phyloP scores from a whole-genome alignment of 2,329 filamentous ascomycete species.

The Neopestalotiopsis clavispora region DNA sequence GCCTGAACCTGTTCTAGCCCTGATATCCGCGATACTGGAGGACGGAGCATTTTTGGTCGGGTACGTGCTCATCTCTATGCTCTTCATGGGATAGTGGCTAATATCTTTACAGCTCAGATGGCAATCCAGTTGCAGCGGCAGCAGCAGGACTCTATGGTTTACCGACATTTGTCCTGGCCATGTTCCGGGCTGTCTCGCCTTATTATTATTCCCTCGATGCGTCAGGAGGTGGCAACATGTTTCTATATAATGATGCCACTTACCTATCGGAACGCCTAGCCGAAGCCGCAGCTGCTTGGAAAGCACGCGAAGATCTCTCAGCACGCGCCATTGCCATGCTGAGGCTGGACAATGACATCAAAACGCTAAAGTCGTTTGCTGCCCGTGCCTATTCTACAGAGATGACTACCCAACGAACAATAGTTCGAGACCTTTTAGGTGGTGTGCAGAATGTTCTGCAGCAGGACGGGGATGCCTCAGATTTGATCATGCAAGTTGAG shows the following conservation, averaged over 20 bases:
- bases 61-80: slow-evolving; percentile 37
- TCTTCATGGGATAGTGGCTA: background rate
- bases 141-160: slow-evolving; percentile 73
- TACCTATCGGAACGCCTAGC: slow-evolving; percentile 64
- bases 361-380: slow-evolving; percentile 63
- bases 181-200: slow-evolving; percentile 78
- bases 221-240: slow-evolving; percentile 69
- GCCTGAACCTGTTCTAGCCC: slow-evolving; percentile 75
- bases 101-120: slow-evolving; percentile 41
- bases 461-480: slow-evolving; percentile 55
- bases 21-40: slow-evolving; percentile 64
- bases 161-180: slow-evolving; percentile 74
- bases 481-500: slow-evolving; percentile 47
- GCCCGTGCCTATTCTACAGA: slow-evolving; percentile 66
- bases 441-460: slow-evolving; percentile 65
- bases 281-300: slow-evolving; percentile 56
- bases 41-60: slow-evolving; percentile 64
- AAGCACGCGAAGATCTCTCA: slow-evolving; percentile 55
- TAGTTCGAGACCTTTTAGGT: slow-evolving; percentile 65
- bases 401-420: slow-evolving; percentile 63
- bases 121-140: slow-evolving; percentile 67
- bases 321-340: slow-evolving; percentile 58
- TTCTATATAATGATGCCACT: slow-evolving; percentile 69
- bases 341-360: slow-evolving; percentile 64
- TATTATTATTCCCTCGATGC: slow-evolving; percentile 71